phyloP scores from a whole-genome alignment of 2,329 filamentous ascomycete species.

The Xylaria sp. region DNA sequence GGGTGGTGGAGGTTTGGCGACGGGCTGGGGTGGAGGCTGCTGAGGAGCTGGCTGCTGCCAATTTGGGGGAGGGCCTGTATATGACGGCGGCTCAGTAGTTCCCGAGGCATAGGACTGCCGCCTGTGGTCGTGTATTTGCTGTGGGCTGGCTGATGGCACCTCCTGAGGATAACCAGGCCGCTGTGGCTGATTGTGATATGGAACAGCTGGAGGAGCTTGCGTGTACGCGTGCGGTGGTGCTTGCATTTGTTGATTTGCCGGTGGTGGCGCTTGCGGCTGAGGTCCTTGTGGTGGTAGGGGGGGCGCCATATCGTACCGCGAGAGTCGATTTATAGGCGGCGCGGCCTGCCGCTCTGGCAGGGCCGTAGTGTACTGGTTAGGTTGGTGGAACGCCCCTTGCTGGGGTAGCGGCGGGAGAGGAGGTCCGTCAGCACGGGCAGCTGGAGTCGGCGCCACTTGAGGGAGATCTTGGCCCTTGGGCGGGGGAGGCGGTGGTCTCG shows the following conservation, averaged over 20 bases:
- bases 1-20: slow-evolving; percentile 56
- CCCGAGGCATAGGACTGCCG: slow-evolving; percentile 32
- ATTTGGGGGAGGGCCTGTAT: slow-evolving; percentile 41
- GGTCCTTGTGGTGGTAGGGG: slow-evolving; percentile 49
- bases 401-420: slow-evolving; percentile 52
- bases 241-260: slow-evolving; percentile 38
- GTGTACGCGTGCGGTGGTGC: slow-evolving; percentile 45
- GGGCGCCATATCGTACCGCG: slow-evolving; percentile 51
- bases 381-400: slow-evolving; percentile 44
- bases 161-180: slow-evolving; percentile 41
- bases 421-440: slow-evolving; percentile 45
- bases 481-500: slow-evolving; percentile 62
- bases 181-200: slow-evolving; percentile 45
- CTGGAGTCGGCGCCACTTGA: slow-evolving; percentile 50
- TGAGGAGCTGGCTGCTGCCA: slow-evolving; percentile 47
- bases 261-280: slow-evolving; percentile 44
- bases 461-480: slow-evolving; percentile 60
- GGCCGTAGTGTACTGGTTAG: slow-evolving; percentile 43
- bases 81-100: slow-evolving; percentile 31
- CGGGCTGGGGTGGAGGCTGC: slow-evolving; percentile 45
- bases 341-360: slow-evolving; percentile 33
- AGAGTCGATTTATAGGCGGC: slow-evolving; percentile 45
- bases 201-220: slow-evolving; percentile 45
- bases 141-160: slow-evolving; percentile 38
- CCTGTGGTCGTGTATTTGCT: slow-evolving; percentile 39